Evolutionary conservation across 2,329 filamentous ascomycete species (phyloP).

Genomic region (Verticillium isaacii): DNA sequence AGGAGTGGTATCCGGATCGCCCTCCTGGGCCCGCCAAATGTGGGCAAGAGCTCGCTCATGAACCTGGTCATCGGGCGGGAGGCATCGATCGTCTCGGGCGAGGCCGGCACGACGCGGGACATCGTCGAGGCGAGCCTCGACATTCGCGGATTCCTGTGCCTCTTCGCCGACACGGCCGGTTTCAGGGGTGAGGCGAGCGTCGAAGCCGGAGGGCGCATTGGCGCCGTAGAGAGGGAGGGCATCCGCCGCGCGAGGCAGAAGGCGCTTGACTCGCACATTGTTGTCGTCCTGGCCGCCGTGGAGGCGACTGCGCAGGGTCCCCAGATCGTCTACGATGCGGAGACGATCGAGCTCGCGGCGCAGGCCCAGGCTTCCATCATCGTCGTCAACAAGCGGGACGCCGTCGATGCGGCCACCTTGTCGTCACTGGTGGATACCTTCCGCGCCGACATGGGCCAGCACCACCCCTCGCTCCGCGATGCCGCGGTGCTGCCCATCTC

Average conservation of each 20-base stretch:
- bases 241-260: constrained; percentile 81
- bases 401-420: constrained; percentile 30
- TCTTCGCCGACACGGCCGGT: constrained; percentile 93
- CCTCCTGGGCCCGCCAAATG: constrained; percentile 86
- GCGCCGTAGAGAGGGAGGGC: constrained; percentile 79
- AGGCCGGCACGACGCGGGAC: constrained; percentile 91
- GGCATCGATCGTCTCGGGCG: constrained; percentile 88
- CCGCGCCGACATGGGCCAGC: constrained; percentile 25
- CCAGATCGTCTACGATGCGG: constrained; percentile 46
- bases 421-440: constrained; percentile 35
- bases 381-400: constrained; percentile 60
- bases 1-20: constrained; percentile 82
- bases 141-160: constrained; percentile 82
- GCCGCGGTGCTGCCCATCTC: constrained; percentile 59
- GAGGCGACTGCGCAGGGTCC: constrained; percentile 40
- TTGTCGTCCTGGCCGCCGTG: constrained; percentile 75
- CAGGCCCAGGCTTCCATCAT: constrained; percentile 45
- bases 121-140: constrained; percentile 90
- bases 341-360: constrained; percentile 50
- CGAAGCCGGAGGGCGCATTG: constrained; percentile 41
- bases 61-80: constrained; percentile 87
- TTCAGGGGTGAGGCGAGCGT: constrained; percentile 50
- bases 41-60: constrained; percentile 89
- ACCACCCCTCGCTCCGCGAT: constrained; percentile 34
- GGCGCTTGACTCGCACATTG: constrained; percentile 77